A percentile compares a stretch with the other conserved stretches of the same genome.
These are phyloP conservation scores for Leccinum arenicola DNA, from an alignment of 768 basidiomycete genomes.

Conservation along the genomic window DNA sequence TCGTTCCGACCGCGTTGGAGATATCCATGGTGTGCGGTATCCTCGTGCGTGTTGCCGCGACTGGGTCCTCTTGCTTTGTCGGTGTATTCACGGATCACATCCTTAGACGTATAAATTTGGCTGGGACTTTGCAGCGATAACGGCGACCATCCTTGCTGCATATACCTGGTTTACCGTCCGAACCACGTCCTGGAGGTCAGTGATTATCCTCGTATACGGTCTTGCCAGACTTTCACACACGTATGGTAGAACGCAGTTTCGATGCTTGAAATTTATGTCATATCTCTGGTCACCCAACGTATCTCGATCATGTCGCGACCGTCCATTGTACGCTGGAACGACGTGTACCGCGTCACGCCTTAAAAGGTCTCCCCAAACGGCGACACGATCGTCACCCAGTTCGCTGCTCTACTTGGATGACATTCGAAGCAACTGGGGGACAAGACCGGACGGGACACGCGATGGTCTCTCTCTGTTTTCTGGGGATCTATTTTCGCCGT, in stretches of 20 bases:
- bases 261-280: constrained; percentile 41
- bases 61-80: not conserved
- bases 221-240: not conserved
- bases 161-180: constrained; percentile 98
- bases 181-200: constrained; percentile 93
- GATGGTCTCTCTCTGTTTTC: constrained; percentile 85
- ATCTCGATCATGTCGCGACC: constrained; percentile 33
- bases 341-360: constrained; percentile 77
- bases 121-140: constrained; percentile 94
- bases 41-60: constrained; percentile 51
- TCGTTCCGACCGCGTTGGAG: constrained; percentile 93
- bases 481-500: constrained; percentile 87
- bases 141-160: constrained; percentile 75
- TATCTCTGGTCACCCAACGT: not conserved
- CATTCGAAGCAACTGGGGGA: constrained; percentile 57
- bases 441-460: constrained; percentile 44
- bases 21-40: constrained; percentile 98
- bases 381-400: constrained; percentile 81
- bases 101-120: constrained; percentile 93
- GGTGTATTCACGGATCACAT: not conserved
- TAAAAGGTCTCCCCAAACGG: constrained; percentile 58
- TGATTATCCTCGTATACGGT: not conserved
- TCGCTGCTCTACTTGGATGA: constrained; percentile 65
- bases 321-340: constrained; percentile 71
- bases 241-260: constrained; percentile 75